These are phyloP conservation scores for Aeschynomene evenia DNA, from an alignment of 306 rosid species.

Conservation along the genomic window DNA sequence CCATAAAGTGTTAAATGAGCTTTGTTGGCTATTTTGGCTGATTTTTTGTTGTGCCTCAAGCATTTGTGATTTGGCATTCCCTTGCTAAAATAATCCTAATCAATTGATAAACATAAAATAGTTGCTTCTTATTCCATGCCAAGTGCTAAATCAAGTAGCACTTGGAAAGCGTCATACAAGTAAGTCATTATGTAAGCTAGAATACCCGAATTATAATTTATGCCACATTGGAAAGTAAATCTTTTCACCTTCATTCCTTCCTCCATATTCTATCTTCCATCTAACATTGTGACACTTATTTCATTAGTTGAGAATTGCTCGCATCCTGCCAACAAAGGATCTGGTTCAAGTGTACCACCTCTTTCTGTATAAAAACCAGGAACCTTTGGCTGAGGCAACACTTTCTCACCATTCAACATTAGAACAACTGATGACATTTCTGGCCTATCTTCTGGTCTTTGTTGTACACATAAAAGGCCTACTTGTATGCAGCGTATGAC, in stretches of 20 bases:
- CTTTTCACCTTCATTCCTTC: background rate
- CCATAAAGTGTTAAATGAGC: too few species aligned
- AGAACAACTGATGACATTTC: background rate
- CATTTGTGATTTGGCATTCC: too few species aligned
- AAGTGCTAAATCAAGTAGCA: background rate
- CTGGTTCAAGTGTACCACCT: background rate
- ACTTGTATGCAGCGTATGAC: background rate
- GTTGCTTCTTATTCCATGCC: too few species aligned
- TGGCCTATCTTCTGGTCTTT: background rate
- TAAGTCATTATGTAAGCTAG: background rate
- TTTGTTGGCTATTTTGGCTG: too few species aligned
- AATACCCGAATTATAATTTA: background rate
- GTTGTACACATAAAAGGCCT: background rate
- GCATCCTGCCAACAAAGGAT: background rate
- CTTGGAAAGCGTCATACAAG: background rate
- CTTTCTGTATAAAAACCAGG: background rate
- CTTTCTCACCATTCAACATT: background rate
- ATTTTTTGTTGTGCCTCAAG: too few species aligned
- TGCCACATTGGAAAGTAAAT: background rate
- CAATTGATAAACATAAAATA: too few species aligned
- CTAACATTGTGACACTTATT: background rate
- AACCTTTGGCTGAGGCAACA: background rate
- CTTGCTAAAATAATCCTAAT: too few species aligned
- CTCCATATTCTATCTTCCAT: background rate
- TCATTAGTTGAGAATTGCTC: background rate